phyloP scores from a whole-genome alignment of 441 rosid species.

The Iberis amara region DNA sequence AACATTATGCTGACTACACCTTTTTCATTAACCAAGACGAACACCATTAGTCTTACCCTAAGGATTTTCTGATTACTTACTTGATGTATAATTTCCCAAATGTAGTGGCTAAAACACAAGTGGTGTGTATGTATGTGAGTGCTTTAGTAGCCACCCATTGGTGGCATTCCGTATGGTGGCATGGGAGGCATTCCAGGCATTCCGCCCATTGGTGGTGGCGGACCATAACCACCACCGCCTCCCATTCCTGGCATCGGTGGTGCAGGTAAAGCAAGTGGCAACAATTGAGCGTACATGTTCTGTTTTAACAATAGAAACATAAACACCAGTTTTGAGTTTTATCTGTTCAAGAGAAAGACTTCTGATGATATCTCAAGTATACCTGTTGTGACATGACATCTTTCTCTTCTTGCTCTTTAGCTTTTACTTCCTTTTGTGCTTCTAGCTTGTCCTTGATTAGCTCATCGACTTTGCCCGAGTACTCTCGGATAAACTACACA shows the following conservation, averaged over 20 bases:
- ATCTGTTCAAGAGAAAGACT: conserved; percentile 3
- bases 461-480: conserved; percentile 90
- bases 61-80: too few species aligned
- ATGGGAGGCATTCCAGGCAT: conserved; percentile 69
- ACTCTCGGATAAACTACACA: conserved; percentile 83
- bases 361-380: neutral
- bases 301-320: conserved; percentile 28
- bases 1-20: too few species aligned
- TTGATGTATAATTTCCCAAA: too few species aligned
- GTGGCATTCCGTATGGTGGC: conserved; percentile 29
- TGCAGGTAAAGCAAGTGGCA: conserved; percentile 94
- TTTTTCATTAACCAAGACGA: too few species aligned
- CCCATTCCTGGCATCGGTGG: conserved; percentile 98
- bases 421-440: conserved; percentile 66
- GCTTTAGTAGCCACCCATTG: conserved; percentile 66
- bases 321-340: neutral
- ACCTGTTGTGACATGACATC: conserved; percentile 94
- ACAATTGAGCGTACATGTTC: conserved; percentile 97
- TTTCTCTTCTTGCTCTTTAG: conserved; percentile 89
- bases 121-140: conserved; percentile 19
- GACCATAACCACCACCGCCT: conserved; percentile 58
- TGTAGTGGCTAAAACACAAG: neutral
- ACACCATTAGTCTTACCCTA: too few species aligned
- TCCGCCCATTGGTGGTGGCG: conserved; percentile 76
- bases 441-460: conserved; percentile 81